Conservation (phyloP, 495 filamentous ascomycete species). For the Halenospora varia region DNA sequence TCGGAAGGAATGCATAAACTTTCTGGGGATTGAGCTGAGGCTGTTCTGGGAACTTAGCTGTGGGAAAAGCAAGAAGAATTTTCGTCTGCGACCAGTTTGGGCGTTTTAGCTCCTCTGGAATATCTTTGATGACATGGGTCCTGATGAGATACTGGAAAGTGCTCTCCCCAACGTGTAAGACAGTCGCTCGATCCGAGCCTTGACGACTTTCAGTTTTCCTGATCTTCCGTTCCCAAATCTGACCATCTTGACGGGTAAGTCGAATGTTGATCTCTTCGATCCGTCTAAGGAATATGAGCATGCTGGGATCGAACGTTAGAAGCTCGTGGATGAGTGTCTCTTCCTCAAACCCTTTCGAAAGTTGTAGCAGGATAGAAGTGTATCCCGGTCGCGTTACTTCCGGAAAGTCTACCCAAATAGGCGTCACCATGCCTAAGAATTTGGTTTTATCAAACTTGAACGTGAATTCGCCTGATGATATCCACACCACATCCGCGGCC, state of each 20-base stretch:
- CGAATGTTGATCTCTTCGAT: too few species aligned
- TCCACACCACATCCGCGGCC: constrained; percentile 34
- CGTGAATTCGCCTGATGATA: constrained; percentile 34
- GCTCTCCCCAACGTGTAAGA: too few species aligned
- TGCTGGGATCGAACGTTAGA: too few species aligned
- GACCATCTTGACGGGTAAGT: too few species aligned
- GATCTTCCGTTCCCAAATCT: too few species aligned
- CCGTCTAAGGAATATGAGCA: too few species aligned
- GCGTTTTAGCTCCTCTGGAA: too few species aligned
- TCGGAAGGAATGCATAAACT: constrained; percentile 24
- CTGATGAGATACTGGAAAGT: too few species aligned
- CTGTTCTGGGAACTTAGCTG: neutral
- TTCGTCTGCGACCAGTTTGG: constrained; percentile 3
- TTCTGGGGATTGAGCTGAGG: constrained; percentile 10
- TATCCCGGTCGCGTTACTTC: neutral
- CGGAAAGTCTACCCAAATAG: constrained; percentile 16
- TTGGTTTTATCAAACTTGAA: constrained; percentile 35
- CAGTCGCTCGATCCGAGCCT: too few species aligned
- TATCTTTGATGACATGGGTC: too few species aligned
- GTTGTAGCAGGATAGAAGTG: constrained; percentile 8
- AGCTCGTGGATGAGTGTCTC: too few species aligned
- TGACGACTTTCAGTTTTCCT: too few species aligned
- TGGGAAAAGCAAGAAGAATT: constrained; percentile 22
- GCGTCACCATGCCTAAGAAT: constrained; percentile 29
- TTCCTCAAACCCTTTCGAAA: constrained; percentile 10